Base-by-base conservation (phyloP, 2,329 filamentous ascomycete species). In the Penicillium vulpinum region DNA sequence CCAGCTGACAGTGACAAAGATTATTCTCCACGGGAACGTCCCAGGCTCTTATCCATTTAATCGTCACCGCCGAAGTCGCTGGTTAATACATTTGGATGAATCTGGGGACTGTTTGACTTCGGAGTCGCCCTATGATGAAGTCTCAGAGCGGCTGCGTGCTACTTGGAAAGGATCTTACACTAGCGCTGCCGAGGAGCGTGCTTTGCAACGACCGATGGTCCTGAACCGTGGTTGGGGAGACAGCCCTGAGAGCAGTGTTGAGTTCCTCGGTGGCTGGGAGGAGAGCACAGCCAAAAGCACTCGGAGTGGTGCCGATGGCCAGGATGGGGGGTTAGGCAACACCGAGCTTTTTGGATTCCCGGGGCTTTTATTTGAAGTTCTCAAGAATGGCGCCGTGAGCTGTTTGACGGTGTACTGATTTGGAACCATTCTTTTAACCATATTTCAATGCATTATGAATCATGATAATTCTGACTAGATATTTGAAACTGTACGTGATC, bases 21-120 rank as follows among this genome's bases (percentile, higher is more conserved):
- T 99, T n/a, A 85, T 97, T 18, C 81, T 99, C 2, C 94, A 99
- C 73, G 91, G 90, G 41, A 99, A 99, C 67, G 87, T 97, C 2
- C 94, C 94, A 1, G 94, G 94, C 0, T 96, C 92, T 1, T 97
- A 97, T 72, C 90, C 93, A 11, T 99, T 99, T 78, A 97, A 99
- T 75, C 86, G 94, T 5, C 92, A 97, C 73, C 87, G 93, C 18
- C 86, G 94, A 59, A 91, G 90, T 66, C 86, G 92, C 39, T 99
- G 94, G 94, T 86, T 87, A 50, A 87, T 96, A 13, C 76, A 84
- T 10, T 71, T 79, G 0, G 70, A 75, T 31, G 63, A 78, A 5
- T 71, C 75, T 10, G 75, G 75, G 11, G 73, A 79, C 7, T 64
- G 75, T 18, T 75, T 90, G 49, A 85, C 83, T 60, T 95, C 91